Evolutionary conservation across 208 protist species (phyloP).

Genomic region (Strigomonas culicis): DNA sequence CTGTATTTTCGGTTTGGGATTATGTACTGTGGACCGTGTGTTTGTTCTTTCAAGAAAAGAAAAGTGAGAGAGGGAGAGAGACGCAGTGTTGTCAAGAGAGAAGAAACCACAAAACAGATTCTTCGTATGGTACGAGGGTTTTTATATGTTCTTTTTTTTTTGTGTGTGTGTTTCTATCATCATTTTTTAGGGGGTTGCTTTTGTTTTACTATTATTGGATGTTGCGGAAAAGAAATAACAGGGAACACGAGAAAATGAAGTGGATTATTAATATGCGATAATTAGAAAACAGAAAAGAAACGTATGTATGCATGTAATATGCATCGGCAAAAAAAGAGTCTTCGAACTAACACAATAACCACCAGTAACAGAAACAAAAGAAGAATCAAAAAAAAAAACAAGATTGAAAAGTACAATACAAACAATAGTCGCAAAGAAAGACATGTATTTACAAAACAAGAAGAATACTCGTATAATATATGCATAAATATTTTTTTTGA

Average conservation of each 20-base stretch:
- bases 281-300: background rate
- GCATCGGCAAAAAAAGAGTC: background rate
- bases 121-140: background rate
- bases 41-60: background rate
- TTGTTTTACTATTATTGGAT: constrained; percentile 1
- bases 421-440: constrained; percentile 15
- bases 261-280: background rate
- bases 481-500: background rate
- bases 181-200: background rate
- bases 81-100: too few species aligned
- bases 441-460: constrained; percentile 8
- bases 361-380: constrained; percentile 12
- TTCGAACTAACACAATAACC: background rate
- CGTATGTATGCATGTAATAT: background rate
- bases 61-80: background rate
- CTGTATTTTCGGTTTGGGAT: background rate
- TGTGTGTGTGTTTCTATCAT: too few species aligned
- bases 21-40: background rate
- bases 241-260: background rate
- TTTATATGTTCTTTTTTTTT: constrained; percentile 1
- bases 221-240: background rate
- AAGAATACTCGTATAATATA: constrained; percentile 8
- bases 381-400: constrained; percentile 12
- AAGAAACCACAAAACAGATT: too few species aligned
- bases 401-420: background rate